Conservation (phyloP, 163 green algal species). For the Coccomyxa subellipsoidea region DNA sequence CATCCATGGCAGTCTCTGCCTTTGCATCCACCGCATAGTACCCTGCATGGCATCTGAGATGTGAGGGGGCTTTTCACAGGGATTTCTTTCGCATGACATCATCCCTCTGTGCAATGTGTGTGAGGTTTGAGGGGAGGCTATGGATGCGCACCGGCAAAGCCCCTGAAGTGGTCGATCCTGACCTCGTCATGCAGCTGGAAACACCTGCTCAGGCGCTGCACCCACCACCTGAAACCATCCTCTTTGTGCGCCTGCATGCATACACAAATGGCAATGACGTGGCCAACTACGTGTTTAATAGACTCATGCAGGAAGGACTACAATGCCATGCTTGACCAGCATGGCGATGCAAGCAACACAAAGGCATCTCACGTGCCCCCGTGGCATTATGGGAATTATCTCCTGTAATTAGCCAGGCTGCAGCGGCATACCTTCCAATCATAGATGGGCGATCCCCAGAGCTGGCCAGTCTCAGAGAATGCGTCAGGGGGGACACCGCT, state of each 20-base stretch:
- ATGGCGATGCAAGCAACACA: too few relatives aligned
- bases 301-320: too few relatives aligned
- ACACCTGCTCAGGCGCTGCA: slow-evolving; percentile 65
- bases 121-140: too few relatives aligned
- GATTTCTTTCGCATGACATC: too few relatives aligned
- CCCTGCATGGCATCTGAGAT: slow-evolving; percentile 40
- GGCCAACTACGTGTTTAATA: not conserved
- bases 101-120: too few relatives aligned
- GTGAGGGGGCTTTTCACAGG: too few relatives aligned
- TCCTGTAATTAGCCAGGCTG: too few relatives aligned
- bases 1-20: slow-evolving; percentile 89
- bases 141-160: slow-evolving; percentile 71
- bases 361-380: too few relatives aligned
- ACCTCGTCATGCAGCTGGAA: slow-evolving; percentile 94
- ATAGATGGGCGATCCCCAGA: slow-evolving; percentile 96
- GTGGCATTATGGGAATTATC: too few relatives aligned
- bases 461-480: slow-evolving; percentile 90
- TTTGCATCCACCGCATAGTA: slow-evolving; percentile 89
- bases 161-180: slow-evolving; percentile 97
- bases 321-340: too few relatives aligned
- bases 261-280: not conserved
- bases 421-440: slow-evolving; percentile 61
- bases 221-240: slow-evolving; percentile 87
- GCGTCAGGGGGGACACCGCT: slow-evolving; percentile 93
- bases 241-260: slow-evolving; percentile 53